Percentiles rank a stretch among this genome's conserved stretches.
phyloP scores from a whole-genome alignment of 495 filamentous ascomycete species.

The Aspergillus nanangensis region DNA sequence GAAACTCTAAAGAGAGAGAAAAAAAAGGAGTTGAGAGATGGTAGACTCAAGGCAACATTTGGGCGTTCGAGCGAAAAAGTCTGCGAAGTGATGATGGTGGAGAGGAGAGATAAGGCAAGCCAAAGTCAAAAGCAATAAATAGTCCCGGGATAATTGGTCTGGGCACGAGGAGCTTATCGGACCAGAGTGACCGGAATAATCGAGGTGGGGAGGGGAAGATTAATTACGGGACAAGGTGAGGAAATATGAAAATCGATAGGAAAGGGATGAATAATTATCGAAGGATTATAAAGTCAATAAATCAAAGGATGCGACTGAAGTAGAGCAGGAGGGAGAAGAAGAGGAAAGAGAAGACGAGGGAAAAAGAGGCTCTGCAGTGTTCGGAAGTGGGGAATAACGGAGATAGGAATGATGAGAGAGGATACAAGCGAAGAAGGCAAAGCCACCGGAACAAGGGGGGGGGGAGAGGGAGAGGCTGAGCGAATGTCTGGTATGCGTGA shows the following conservation, averaged over 20 bases:
- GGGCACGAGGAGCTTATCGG: not conserved
- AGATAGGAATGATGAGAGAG: not conserved
- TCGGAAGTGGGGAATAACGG: no score
- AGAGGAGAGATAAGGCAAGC: not conserved
- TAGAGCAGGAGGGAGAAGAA: not conserved
- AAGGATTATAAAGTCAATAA: slow-evolving; percentile 1
- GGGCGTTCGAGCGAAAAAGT: no score
- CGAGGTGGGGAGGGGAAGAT: not conserved
- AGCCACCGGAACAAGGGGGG: not conserved
- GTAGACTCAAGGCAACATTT: no score
- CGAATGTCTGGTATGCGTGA: not conserved
- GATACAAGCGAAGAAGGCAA: not conserved
- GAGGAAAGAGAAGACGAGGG: not conserved
- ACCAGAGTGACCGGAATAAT: not conserved
- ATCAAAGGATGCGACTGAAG: not conserved
- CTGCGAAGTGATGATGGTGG: not conserved
- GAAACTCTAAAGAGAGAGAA: not conserved
- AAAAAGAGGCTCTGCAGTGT: not conserved
- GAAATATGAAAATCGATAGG: not conserved
- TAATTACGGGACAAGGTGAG: no score
- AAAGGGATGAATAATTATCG: not conserved
- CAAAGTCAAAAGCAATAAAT: no score
- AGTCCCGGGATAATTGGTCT: not conserved
- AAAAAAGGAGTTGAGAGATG: no score
- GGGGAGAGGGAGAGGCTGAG: not conserved